Evolutionary conservation across 768 basidiomycete species (phyloP).

Genomic region (Neoboletus subvelutipes): DNA sequence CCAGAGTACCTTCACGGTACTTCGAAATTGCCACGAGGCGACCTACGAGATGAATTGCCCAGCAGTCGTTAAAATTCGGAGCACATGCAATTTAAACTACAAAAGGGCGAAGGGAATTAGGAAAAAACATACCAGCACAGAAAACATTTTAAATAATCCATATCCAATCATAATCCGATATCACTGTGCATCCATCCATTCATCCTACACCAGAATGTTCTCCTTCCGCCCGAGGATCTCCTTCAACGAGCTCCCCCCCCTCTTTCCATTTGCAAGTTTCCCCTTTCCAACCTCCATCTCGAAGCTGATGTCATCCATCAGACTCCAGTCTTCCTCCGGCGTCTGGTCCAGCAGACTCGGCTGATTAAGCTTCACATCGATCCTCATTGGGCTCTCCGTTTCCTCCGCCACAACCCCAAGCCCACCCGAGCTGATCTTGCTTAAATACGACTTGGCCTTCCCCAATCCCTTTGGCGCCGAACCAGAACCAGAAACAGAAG

Average conservation of each 20-base stretch:
- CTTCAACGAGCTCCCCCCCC: constrained; percentile 33
- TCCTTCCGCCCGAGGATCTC: constrained; percentile 30
- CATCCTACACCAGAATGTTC: constrained; percentile 21
- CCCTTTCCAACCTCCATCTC: constrained; percentile 38
- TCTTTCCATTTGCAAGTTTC: constrained; percentile 28
- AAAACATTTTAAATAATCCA: not conserved
- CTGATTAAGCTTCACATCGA: constrained; percentile 44
- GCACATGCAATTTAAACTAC: not conserved
- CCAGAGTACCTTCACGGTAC: constrained; percentile 19
- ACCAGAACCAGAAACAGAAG: constrained; percentile 7
- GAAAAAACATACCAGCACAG: not conserved
- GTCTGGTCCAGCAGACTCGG: constrained; percentile 59
- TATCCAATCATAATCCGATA: not conserved
- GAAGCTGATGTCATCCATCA: constrained; percentile 52
- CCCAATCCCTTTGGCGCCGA: constrained; percentile 27
- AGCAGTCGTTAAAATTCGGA: not conserved
- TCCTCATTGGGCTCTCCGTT: constrained; percentile 52
- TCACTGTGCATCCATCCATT: too few species aligned
- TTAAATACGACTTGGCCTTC: constrained; percentile 52
- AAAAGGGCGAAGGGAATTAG: not conserved
- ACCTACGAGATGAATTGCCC: not conserved
- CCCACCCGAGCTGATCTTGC: constrained; percentile 25
- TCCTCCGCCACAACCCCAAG: constrained; percentile 33
- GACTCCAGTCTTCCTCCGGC: constrained; percentile 54
- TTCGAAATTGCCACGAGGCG: not conserved